Conservation (phyloP, 345 rosid species). For the Erodium maritimum region DNA sequence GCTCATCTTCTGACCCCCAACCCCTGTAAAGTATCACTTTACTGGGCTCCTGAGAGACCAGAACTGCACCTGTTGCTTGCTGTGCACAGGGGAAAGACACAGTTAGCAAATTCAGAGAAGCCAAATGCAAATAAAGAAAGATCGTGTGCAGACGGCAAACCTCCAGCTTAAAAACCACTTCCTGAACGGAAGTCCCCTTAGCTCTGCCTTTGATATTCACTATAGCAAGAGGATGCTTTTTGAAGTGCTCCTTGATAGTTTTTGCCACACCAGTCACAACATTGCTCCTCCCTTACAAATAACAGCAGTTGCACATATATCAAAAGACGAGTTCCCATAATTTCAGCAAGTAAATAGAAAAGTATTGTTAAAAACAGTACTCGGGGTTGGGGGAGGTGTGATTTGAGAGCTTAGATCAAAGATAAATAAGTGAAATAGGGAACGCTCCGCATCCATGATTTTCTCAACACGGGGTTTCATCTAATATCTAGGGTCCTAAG, state of each 20-base stretch:
- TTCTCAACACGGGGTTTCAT: background rate
- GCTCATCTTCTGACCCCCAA: slow-evolving; percentile 64
- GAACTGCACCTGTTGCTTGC: slow-evolving; percentile 78
- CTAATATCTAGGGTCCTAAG: background rate
- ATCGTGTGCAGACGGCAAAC: slow-evolving; percentile 17
- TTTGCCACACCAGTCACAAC: slow-evolving; percentile 67
- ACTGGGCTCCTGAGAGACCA: slow-evolving; percentile 86
- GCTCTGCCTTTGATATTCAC: slow-evolving; percentile 92
- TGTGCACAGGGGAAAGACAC: slow-evolving; percentile 16
- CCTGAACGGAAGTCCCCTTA: slow-evolving; percentile 84
- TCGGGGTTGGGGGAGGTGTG: background rate
- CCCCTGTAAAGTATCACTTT: slow-evolving; percentile 81
- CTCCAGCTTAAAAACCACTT: slow-evolving; percentile 72
- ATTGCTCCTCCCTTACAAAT: slow-evolving; percentile 61
- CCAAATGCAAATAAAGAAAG: background rate
- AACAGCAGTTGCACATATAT: background rate
- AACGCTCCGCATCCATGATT: background rate
- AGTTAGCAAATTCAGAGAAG: background rate
- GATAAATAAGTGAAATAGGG: background rate
- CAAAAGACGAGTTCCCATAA: slow-evolving; percentile 6
- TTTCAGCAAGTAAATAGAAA: background rate
- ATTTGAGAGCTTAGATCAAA: background rate
- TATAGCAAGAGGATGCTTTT: slow-evolving; percentile 71
- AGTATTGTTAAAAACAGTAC: background rate
- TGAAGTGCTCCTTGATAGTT: slow-evolving; percentile 57